phyloP scores from a whole-genome alignment of 2,329 filamentous ascomycete species.

The Pseudogymnoascus sp. region DNA sequence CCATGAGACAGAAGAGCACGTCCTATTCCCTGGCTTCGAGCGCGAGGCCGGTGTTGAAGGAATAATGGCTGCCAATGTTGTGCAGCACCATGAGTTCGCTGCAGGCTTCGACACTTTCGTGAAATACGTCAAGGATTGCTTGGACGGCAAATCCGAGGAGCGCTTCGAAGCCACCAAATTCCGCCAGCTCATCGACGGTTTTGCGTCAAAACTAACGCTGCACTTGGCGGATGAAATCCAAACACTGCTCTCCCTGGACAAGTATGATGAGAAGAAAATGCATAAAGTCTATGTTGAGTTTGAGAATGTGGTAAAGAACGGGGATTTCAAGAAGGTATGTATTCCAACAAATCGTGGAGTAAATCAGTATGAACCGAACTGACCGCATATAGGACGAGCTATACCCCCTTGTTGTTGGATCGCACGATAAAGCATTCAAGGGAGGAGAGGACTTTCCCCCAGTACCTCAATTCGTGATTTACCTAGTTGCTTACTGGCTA shows the following conservation, averaged over 20 bases:
- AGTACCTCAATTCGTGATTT: background rate
- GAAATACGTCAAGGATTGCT: constrained; percentile 27
- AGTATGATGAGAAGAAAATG: constrained; percentile 26
- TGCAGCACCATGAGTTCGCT: constrained; percentile 34
- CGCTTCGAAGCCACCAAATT: constrained; percentile 28
- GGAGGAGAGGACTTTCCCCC: background rate
- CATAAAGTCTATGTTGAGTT: background rate
- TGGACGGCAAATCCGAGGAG: constrained; percentile 18
- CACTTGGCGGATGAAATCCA: constrained; percentile 35
- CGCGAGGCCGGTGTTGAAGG: constrained; percentile 27
- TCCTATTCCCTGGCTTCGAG: constrained; percentile 34
- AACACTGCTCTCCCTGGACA: constrained; percentile 28
- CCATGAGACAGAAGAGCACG: constrained; percentile 32
- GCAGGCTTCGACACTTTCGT: constrained; percentile 28
- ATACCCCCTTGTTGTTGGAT: background rate
- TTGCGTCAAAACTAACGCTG: constrained; percentile 27
- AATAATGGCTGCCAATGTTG: constrained; percentile 35
- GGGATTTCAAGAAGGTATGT: background rate
- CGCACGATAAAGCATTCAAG: background rate
- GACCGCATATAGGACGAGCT: background rate
- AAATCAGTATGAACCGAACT: background rate
- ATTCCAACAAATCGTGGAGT: background rate
- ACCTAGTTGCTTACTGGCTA: background rate
- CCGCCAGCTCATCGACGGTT: constrained; percentile 28
- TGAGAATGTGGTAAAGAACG: background rate